Evolutionary conservation across 1,284 basidiomycete genomes (phyloP).

Genomic region (Trametes hirsuta): DNA sequence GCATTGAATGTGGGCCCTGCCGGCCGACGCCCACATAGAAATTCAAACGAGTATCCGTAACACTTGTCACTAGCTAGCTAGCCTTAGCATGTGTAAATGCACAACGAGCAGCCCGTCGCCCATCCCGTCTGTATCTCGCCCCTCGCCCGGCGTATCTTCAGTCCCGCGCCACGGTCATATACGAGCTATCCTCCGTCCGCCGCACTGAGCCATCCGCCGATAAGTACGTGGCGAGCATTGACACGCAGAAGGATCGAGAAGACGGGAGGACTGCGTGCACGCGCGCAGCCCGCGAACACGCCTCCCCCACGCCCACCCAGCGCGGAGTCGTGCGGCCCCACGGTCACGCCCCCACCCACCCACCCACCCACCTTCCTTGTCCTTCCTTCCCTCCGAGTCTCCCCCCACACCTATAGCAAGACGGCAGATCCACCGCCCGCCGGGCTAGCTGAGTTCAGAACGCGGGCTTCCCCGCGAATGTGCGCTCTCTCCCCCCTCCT

Average conservation of each 20-base stretch:
- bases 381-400: neutral
- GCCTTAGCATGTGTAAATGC: neutral
- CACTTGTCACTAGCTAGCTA: no score
- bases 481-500: no score
- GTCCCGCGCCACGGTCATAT: no score
- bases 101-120: neutral
- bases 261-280: neutral
- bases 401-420: neutral
- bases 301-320: neutral
- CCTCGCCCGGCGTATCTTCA: no score
- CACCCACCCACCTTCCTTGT: no score
- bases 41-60: no score
- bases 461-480: no score
- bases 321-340: conserved; percentile 13
- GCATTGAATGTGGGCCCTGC: neutral
- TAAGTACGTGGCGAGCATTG: no score
- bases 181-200: no score
- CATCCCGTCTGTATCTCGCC: no score
- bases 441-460: neutral
- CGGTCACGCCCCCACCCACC: conserved; percentile 15
- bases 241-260: no score
- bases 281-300: neutral
- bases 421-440: neutral
- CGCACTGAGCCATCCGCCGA: no score
- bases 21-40: neutral